phyloP scores from a whole-genome alignment of 1,139 yeast genomes.

The Saccharomyces pastorianus region DNA sequence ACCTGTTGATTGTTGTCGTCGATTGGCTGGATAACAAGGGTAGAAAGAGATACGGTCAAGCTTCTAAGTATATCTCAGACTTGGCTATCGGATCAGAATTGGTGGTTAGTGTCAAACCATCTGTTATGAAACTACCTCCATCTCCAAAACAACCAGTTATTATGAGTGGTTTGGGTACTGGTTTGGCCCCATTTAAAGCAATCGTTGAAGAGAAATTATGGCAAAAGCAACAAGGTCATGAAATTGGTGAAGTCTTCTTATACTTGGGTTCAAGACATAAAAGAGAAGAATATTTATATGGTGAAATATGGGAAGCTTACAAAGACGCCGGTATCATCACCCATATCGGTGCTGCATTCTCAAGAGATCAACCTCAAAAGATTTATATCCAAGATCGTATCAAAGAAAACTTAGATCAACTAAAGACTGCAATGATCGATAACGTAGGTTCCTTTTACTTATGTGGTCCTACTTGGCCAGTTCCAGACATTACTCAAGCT shows the following conservation, averaged over 20 bases:
- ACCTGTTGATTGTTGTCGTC: conserved; percentile 86
- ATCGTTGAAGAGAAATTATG: conserved; percentile 91
- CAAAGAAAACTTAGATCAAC: conserved; percentile 61
- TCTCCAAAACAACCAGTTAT: conserved; percentile 80
- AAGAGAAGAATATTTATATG: conserved; percentile 90
- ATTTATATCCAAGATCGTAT: conserved; percentile 93
- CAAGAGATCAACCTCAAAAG: conserved; percentile 94
- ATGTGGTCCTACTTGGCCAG: conserved; percentile 99
- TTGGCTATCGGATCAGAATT: conserved; percentile 74
- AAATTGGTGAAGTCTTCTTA: conserved; percentile 82
- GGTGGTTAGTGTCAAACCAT: conserved; percentile 91
- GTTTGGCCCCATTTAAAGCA: conserved; percentile 97
- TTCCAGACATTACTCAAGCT: conserved; percentile 90
- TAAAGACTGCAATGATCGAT: conserved; percentile 70
- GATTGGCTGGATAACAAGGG: conserved; percentile 91
- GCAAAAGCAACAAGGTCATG: conserved; percentile 83
- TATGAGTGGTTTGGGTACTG: conserved; percentile 97
- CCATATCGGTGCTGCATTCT: conserved; percentile 95
- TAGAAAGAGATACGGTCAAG: conserved; percentile 84
- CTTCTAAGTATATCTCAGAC: conserved; percentile 83
- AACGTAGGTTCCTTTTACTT: conserved; percentile 86
- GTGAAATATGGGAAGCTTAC: conserved; percentile 96
- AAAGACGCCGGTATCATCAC: conserved; percentile 87
- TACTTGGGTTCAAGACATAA: conserved; percentile 94
- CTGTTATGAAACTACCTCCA: conserved; percentile 94